Percentiles rank a stretch among this genome's conserved stretches.
Evolutionary conservation across 129 eudicot genomes (phyloP).

Genomic region (Tagetes patula): DNA sequence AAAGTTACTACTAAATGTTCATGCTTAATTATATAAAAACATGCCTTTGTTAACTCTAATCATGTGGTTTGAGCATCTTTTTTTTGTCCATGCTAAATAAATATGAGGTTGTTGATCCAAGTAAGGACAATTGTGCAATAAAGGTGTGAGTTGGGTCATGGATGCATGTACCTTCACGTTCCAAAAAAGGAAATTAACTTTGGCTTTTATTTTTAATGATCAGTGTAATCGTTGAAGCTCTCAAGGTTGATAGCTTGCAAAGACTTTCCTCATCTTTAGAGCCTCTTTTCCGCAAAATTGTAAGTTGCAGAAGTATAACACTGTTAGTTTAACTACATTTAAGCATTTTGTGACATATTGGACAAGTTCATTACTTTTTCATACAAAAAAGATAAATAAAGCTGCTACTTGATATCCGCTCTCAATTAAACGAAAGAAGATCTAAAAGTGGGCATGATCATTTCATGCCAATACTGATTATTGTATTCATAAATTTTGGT

Average conservation of each 20-base stretch:
- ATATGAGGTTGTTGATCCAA: not conserved
- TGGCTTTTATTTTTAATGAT: not conserved
- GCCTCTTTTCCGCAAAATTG: slow-evolving; percentile 59
- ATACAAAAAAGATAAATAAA: not conserved
- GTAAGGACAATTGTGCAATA: not conserved
- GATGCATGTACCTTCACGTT: not conserved
- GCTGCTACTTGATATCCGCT: not conserved
- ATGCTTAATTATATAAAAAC: not conserved
- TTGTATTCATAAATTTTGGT: not conserved
- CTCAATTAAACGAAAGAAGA: not conserved
- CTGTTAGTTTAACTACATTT: not conserved
- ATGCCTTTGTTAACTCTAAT: slow-evolving; percentile 1
- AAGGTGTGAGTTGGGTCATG: not conserved
- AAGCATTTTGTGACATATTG: slow-evolving; percentile 4
- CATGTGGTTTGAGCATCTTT: slow-evolving; percentile 10
- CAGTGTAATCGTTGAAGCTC: slow-evolving; percentile 60
- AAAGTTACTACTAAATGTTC: not conserved
- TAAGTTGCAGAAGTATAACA: slow-evolving; percentile 26
- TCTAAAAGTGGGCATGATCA: slow-evolving; percentile 5
- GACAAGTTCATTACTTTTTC: not conserved
- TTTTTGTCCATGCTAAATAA: not conserved
- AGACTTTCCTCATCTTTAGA: slow-evolving; percentile 55
- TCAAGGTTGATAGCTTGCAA: slow-evolving; percentile 58
- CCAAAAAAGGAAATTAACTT: not conserved
- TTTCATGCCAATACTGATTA: not conserved